Conservation (phyloP, 2,329 filamentous ascomycete species). For the Aspergillus calidoustus region DNA sequence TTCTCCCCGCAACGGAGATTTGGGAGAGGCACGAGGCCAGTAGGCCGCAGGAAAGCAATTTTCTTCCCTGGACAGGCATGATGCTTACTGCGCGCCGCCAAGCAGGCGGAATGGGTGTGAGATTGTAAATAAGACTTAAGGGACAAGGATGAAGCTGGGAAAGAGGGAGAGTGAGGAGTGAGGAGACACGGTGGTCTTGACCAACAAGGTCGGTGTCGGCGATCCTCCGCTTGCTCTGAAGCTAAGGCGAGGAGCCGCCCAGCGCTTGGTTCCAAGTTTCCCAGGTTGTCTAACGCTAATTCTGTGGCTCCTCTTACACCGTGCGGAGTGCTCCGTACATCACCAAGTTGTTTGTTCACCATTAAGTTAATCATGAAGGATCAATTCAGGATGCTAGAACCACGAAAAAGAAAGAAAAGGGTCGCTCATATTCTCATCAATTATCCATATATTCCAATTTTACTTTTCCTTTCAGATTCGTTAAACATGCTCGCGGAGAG, state of each 20-base stretch:
- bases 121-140: background rate
- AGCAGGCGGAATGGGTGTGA: constrained; percentile 1
- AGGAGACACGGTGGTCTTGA: constrained; percentile 21
- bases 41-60: constrained; percentile 20
- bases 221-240: constrained; percentile 11
- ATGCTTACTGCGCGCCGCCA: constrained; percentile 12
- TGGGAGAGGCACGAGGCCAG: constrained; percentile 26
- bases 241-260: constrained; percentile 1
- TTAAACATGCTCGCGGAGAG: constrained; percentile 4
- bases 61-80: constrained; percentile 17
- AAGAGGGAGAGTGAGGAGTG: background rate
- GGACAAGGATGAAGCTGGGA: background rate
- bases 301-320: background rate
- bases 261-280: background rate
- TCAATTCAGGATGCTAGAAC: constrained; percentile 8
- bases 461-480: constrained; percentile 14
- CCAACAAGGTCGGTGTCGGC: constrained; percentile 5
- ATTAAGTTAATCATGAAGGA: background rate
- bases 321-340: too few relatives aligned
- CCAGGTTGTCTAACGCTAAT: background rate
- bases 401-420: constrained; percentile 22
- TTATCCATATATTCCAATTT: constrained; percentile 4
- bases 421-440: constrained; percentile 28
- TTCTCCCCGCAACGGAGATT: constrained; percentile 30
- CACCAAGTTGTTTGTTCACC: background rate